Evolutionary conservation across 768 basidiomycete genomes (phyloP), one percentile per base, ranked within the genome.

Genomic region (Agrocybe pediades): DNA sequence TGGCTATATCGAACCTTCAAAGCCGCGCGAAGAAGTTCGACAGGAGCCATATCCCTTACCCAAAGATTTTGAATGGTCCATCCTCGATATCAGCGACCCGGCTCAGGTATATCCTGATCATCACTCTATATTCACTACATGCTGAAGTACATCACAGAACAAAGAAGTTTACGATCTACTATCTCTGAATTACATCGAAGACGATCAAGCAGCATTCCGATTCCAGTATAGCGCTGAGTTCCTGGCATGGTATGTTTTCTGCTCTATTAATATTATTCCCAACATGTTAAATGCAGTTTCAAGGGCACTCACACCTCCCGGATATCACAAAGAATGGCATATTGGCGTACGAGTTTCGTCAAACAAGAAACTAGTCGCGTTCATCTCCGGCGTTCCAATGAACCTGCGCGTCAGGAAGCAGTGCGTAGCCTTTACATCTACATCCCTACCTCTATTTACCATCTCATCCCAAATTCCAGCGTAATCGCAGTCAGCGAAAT

Each of bases 201-300:
- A 99, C 65, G 88, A 92, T 60, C 89, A 93, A 46, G 95, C 95
- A 5, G 81, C 90, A n/a, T 97, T 98, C 79, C 85, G 97, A 29
- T 98, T 99, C 78, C 86, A 92, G 66, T 99, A 99, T 64, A 91
- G 88, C 40, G 85, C 93, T 3, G 94, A 98, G 68, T 99, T 99
- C 70, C 75, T 99, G 25, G 76, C 86, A 67, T 99, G 97, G 97
- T 91, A 59, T 21, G 73, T 24, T 13, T 25, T 19, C 23, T 8
- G 54, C 23, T 19, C 17, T 16, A 16, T 55, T 9, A 26, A 30
- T n/a, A 43, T 30, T 41, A 45, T 51, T 15, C 29, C 16, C 48
- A 6, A 27, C 46, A 17, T 39, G n/a, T 52, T 41, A 44, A 46
- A 16, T 29, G 33, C 39, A 54, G 26, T 33, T 16, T 43, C 3